Evolutionary conservation across 2,329 filamentous ascomycete species (phyloP).

Genomic region (Aureobasidium sp.): DNA sequence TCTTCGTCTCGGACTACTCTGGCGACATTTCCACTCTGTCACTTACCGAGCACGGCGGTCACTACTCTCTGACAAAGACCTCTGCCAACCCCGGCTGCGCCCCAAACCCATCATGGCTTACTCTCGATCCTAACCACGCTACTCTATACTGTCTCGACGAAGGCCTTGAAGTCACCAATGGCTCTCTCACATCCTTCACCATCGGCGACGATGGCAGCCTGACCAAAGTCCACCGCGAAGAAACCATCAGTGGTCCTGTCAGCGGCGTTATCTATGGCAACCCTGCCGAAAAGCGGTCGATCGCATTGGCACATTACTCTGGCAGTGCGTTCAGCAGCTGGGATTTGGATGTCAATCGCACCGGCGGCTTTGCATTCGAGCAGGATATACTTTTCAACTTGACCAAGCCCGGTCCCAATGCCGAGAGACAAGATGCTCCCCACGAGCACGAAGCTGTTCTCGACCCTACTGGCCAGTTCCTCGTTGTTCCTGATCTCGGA

Average conservation of each 20-base stretch:
- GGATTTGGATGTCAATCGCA: constrained; percentile 43
- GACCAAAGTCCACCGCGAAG: constrained; percentile 26
- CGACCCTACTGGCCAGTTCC: constrained; percentile 31
- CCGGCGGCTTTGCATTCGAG: constrained; percentile 35
- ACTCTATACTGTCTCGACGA: constrained; percentile 56
- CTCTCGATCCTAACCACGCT: constrained; percentile 42
- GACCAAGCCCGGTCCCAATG: constrained; percentile 22
- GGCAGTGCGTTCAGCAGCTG: constrained; percentile 32
- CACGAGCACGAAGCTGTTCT: constrained; percentile 30
- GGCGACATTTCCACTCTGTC: constrained; percentile 37
- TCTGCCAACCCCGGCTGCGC: constrained; percentile 43
- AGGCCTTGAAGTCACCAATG: constrained; percentile 40
- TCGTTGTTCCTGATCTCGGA: constrained; percentile 31
- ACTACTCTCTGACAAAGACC: constrained; percentile 36
- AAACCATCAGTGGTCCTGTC: constrained; percentile 34
- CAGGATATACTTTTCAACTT: constrained; percentile 26
- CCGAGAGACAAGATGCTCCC: constrained; percentile 27
- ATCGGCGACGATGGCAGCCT: constrained; percentile 34
- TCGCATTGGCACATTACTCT: constrained; percentile 37
- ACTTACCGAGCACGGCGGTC: constrained; percentile 24
- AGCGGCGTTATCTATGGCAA: constrained; percentile 34
- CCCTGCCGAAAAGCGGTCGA: constrained; percentile 25
- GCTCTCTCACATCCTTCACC: constrained; percentile 38
- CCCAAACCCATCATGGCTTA: constrained; percentile 52
- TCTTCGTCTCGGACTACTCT: constrained; percentile 38